Evolutionary conservation across 495 filamentous ascomycete genomes (phyloP), one percentile per base, ranked within the genome.

Genomic region (Podospora didyma): DNA sequence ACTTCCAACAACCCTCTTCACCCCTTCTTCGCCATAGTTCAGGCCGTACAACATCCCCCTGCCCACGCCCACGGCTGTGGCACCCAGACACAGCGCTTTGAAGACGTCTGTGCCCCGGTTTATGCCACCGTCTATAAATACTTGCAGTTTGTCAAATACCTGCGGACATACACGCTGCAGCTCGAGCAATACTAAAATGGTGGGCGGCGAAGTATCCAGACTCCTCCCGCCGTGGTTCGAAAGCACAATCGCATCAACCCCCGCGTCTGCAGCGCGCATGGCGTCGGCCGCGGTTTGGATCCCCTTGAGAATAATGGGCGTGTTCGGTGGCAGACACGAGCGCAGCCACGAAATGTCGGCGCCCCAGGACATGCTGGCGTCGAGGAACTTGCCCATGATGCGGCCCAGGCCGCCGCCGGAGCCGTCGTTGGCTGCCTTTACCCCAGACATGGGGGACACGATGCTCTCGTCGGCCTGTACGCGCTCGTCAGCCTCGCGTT

Each of bases 11-110:
- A 73, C 78, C 73, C 86, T 77, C 72, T 87, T 85, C 42, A 94
- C 84, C 0, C 90, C 89, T 54, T 87, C 84, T 60, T 81, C 80
- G 5, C 90, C 90, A 61, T 91, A 93, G 49, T 83, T 88, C 35
- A 86, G 35, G 0, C 78, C 76, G 58, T 77, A 89, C 59, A 89
- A 62, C 42, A 80, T 79, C 11, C 80, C 81, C 49, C 86, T 74
- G n/a, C 86, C 86, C 17, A 90, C 70, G 16, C 81, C 85, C 14
- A 87, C 85, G 0, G 76, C 83, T 49, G 71, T 82, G 3, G 85
- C 86, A 2, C 86, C 86, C 9, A 89, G 67, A 49, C 82, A 86
- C 51, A 89, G 45, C 0, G 83, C 83, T 66, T 89, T 90, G 59
- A 89, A 83, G 14, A 89, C 83, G 66, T 89, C 87, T 9, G 75